phyloP scores from a whole-genome alignment of 129 eudicot species.

The Scalesia atractyloides region DNA sequence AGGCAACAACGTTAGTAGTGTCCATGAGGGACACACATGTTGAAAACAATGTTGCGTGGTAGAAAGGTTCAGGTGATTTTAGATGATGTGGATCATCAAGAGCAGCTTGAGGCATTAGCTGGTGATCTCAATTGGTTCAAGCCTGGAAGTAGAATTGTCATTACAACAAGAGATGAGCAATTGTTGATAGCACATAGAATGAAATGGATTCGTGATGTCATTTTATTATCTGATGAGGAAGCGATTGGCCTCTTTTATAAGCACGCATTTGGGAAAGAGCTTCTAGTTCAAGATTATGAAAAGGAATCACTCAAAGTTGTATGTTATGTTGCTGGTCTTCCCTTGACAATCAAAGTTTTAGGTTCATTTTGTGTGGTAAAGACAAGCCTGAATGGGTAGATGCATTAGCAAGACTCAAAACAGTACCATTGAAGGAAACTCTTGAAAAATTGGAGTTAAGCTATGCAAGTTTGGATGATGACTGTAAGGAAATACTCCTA shows the following conservation, averaged over 20 bases:
- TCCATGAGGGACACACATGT: not conserved
- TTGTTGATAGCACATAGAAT: not conserved
- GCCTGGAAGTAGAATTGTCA: not conserved
- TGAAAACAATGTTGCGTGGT: not conserved
- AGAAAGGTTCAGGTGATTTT: not conserved
- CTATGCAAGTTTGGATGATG: constrained; percentile 40
- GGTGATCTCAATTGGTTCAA: not conserved
- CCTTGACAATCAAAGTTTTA: constrained; percentile 15
- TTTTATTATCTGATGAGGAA: not conserved
- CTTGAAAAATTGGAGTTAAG: constrained; percentile 42
- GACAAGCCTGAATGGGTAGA: constrained; percentile 36
- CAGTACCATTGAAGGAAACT: constrained; percentile 14
- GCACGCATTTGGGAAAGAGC: constrained; percentile 42
- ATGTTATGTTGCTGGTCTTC: too few relatives aligned
- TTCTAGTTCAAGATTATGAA: constrained; percentile 25
- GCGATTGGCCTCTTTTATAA: constrained; percentile 34
- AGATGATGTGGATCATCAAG: constrained; percentile 2
- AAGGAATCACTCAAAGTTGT: too few relatives aligned
- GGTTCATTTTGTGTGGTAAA: constrained; percentile 26
- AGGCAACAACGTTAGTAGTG: not conserved
- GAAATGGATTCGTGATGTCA: not conserved
- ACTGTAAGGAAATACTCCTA: constrained; percentile 34
- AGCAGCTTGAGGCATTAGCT: constrained; percentile 3
- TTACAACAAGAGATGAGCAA: constrained; percentile 4
- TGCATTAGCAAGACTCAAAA: constrained; percentile 26